These are phyloP conservation scores for Graphilbum fragrans DNA, from an alignment of 2,329 filamentous ascomycete genomes.

Conservation along the genomic window DNA sequence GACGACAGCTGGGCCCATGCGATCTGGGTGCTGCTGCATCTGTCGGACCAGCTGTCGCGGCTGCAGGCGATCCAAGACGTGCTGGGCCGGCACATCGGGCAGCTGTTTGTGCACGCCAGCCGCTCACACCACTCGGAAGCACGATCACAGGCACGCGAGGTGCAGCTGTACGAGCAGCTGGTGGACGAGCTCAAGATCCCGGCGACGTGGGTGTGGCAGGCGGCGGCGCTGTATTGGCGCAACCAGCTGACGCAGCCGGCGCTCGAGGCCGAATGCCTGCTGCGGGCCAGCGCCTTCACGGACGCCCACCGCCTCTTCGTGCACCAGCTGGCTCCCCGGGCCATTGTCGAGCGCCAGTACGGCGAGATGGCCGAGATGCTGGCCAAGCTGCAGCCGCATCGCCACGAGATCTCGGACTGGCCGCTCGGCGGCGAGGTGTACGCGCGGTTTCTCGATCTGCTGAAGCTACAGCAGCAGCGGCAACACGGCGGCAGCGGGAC, in stretches of 20 bases:
- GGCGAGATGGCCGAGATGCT: slow-evolving; percentile 44
- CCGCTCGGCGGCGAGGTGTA: slow-evolving; percentile 71
- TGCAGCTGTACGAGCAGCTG: slow-evolving; percentile 39
- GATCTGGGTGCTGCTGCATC: slow-evolving; percentile 65
- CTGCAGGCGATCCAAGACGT: slow-evolving; percentile 59
- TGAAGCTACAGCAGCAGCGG: slow-evolving; percentile 23
- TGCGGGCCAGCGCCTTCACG: slow-evolving; percentile 62
- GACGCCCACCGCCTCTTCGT: slow-evolving; percentile 80
- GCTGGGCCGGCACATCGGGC: slow-evolving; percentile 57
- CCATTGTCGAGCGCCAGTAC: slow-evolving; percentile 75
- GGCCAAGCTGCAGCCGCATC: slow-evolving; percentile 54
- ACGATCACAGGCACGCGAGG: neutral
- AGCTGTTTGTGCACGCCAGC: slow-evolving; percentile 36
- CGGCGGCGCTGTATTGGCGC: slow-evolving; percentile 73
- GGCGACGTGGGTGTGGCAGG: slow-evolving; percentile 69
- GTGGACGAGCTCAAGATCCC: slow-evolving; percentile 58
- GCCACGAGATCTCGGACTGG: slow-evolving; percentile 59
- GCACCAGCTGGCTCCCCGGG: slow-evolving; percentile 65
- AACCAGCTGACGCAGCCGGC: slow-evolving; percentile 56
- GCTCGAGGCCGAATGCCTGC: slow-evolving; percentile 65
- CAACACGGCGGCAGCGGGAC: neutral
- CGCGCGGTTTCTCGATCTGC: slow-evolving; percentile 41
- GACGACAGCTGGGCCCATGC: slow-evolving; percentile 58
- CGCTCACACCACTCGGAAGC: slow-evolving; percentile 27
- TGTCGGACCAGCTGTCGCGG: slow-evolving; percentile 52